Conservation (phyloP, 148 eudicot genomes). For the Pharnaceum exiguum region DNA sequence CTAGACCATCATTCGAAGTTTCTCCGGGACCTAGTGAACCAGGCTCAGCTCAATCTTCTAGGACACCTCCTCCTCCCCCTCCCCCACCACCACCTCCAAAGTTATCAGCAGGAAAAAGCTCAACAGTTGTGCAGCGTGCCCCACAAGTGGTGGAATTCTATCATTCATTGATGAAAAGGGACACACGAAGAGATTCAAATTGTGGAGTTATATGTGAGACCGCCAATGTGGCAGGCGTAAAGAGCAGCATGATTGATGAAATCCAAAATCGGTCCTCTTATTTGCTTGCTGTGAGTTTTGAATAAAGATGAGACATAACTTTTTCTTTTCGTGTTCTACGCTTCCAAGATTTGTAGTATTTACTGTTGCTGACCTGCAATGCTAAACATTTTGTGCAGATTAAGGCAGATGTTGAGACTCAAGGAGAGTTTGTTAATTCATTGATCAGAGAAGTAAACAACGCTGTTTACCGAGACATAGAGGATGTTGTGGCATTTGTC, state of each 20-base stretch:
- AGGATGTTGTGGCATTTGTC: conserved; percentile 78
- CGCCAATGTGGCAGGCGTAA: conserved; percentile 54
- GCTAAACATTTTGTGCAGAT: conserved; percentile 34
- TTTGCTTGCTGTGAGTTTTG: conserved; percentile 75
- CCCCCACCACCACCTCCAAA: conserved; percentile 74
- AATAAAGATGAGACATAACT: too few species aligned
- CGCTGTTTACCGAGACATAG: conserved; percentile 59
- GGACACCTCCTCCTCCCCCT: conserved; percentile 58
- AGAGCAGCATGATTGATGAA: conserved; percentile 82
- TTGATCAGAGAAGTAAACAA: conserved; percentile 62
- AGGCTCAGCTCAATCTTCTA: conserved; percentile 25
- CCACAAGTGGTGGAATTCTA: conserved; percentile 91
- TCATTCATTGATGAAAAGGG: conserved; percentile 88
- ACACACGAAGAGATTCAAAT: conserved; percentile 56
- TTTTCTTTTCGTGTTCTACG: background rate
- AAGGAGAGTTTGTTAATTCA: conserved; percentile 77
- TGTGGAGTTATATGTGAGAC: conserved; percentile 42
- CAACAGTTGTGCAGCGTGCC: conserved; percentile 61
- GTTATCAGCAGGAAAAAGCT: conserved; percentile 20
- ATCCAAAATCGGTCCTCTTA: conserved; percentile 79
- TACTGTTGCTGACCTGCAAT: background rate
- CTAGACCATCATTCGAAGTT: conserved; percentile 50
- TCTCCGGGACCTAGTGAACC: conserved; percentile 25
- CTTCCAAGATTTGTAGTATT: background rate
- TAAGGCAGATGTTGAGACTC: conserved; percentile 87